These are phyloP conservation scores for Ascoidea asiatica DNA, from an alignment of 805 yeast species.

Conservation along the genomic window DNA sequence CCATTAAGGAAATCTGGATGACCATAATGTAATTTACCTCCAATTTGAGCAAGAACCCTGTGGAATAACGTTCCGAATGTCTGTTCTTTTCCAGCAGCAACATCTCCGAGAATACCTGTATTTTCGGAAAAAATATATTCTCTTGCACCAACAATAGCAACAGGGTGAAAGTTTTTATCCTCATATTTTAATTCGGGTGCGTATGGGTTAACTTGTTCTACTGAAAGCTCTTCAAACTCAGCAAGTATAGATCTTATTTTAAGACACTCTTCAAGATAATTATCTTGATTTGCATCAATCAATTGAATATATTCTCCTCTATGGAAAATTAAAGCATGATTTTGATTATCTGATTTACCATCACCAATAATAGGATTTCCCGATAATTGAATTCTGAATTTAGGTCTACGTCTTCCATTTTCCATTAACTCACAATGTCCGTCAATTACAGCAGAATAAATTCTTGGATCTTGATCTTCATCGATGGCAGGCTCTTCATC, in stretches of 20 bases:
- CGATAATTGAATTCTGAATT: slow-evolving; percentile 62
- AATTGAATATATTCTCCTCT: slow-evolving; percentile 80
- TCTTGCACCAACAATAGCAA: slow-evolving; percentile 79
- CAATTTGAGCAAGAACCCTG: slow-evolving; percentile 71
- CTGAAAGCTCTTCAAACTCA: slow-evolving; percentile 66
- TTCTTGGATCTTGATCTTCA: slow-evolving; percentile 58
- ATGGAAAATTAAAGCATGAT: slow-evolving; percentile 65
- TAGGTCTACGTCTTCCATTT: slow-evolving; percentile 64
- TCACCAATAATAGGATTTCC: slow-evolving; percentile 83
- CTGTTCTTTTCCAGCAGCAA: slow-evolving; percentile 86
- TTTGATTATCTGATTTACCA: slow-evolving; percentile 82
- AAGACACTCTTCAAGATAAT: slow-evolving; percentile 74
- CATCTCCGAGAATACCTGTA: slow-evolving; percentile 76
- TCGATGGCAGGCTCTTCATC: slow-evolving; percentile 80
- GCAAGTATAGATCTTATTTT: slow-evolving; percentile 72
- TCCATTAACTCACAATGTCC: slow-evolving; percentile 66
- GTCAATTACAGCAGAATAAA: slow-evolving; percentile 67
- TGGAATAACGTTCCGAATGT: slow-evolving; percentile 80
- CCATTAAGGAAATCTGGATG: slow-evolving; percentile 78
- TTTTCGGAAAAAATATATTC: slow-evolving; percentile 81
- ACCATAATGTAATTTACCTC: slow-evolving; percentile 80
- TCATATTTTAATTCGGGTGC: slow-evolving; percentile 56
- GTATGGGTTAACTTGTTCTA: slow-evolving; percentile 72
- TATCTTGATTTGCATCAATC: slow-evolving; percentile 81
- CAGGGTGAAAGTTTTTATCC: slow-evolving; percentile 46